These are phyloP conservation scores for Chalciporus piperatus DNA, from an alignment of 768 basidiomycete genomes.

Conservation along the genomic window DNA sequence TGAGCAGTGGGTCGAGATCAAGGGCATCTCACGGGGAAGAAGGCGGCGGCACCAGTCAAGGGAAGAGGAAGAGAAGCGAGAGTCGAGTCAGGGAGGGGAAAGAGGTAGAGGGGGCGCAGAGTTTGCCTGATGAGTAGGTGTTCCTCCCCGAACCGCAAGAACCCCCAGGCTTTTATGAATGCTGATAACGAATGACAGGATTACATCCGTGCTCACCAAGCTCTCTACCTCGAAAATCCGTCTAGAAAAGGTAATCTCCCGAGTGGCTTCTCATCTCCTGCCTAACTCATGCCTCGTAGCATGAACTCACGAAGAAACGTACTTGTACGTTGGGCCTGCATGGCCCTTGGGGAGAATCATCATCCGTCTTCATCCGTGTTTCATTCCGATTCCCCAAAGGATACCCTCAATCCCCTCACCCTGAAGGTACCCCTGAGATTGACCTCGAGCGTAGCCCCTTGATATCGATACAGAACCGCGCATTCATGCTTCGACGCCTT, in stretches of 20 bases:
- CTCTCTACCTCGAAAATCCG: slow-evolving; percentile 70
- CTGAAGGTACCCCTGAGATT: slow-evolving; percentile 66
- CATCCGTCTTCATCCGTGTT: slow-evolving; percentile 81
- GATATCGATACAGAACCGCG: slow-evolving; percentile 73
- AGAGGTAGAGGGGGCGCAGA: slow-evolving; percentile 40
- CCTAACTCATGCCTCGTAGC: slow-evolving; percentile 36
- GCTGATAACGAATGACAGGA: slow-evolving; percentile 39
- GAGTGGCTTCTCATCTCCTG: not conserved
- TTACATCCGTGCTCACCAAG: slow-evolving; percentile 68
- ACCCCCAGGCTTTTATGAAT: not conserved
- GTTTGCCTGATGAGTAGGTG: slow-evolving; percentile 72
- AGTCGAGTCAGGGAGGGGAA: slow-evolving; percentile 36
- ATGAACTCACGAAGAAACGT: slow-evolving; percentile 67
- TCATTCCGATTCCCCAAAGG: slow-evolving; percentile 85
- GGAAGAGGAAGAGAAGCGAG: slow-evolving; percentile 44
- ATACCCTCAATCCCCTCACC: slow-evolving; percentile 66
- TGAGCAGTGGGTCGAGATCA: slow-evolving; percentile 43
- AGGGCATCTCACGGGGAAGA: slow-evolving; percentile 29
- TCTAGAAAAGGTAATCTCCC: slow-evolving; percentile 71
- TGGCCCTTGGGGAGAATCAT: slow-evolving; percentile 88
- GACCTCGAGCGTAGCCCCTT: slow-evolving; percentile 83
- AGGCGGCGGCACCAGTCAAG: slow-evolving; percentile 8
- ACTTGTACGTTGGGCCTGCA: slow-evolving; percentile 84
- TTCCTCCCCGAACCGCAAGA: not conserved
- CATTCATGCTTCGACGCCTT: slow-evolving; percentile 75